These are phyloP conservation scores for Nannochloris sp. DNA, from an alignment of 139 green algal species.

Conservation along the genomic window DNA sequence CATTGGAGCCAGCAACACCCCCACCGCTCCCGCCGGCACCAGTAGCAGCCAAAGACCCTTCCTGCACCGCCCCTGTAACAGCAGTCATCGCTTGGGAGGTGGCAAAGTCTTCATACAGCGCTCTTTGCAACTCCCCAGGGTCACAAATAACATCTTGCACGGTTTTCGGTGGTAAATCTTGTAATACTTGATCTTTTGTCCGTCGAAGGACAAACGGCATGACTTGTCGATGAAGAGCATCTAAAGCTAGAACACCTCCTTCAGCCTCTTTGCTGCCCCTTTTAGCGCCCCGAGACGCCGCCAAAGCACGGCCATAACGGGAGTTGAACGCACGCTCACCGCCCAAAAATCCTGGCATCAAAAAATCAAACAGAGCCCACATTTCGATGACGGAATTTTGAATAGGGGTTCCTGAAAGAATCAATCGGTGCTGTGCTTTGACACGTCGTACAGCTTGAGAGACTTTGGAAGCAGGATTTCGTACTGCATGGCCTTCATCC, in stretches of 20 bases:
- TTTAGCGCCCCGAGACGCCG: constrained; percentile 33
- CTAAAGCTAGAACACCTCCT: constrained; percentile 72
- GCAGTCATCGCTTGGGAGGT: background rate
- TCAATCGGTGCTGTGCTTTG: constrained; percentile 68
- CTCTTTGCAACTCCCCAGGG: constrained; percentile 69
- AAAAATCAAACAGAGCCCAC: constrained; percentile 96
- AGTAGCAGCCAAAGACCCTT: background rate
- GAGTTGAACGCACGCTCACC: constrained; percentile 68
- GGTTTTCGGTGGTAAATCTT: constrained; percentile 94
- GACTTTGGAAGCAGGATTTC: constrained; percentile 72
- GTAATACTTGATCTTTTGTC: constrained; percentile 91
- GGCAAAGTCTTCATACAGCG: constrained; percentile 79
- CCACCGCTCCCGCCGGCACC: background rate
- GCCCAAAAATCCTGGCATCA: constrained; percentile 88
- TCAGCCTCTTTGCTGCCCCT: constrained; percentile 56
- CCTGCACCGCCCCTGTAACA: background rate
- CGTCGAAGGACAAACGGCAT: constrained; percentile 93
- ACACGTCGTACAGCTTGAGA: constrained; percentile 42
- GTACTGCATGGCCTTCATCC: constrained; percentile 96
- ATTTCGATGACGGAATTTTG: constrained; percentile 95
- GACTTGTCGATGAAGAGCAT: constrained; percentile 82
- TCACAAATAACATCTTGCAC: constrained; percentile 87
- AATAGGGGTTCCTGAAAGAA: constrained; percentile 86
- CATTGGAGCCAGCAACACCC: background rate
- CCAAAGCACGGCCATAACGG: constrained; percentile 71